These are phyloP conservation scores for Penicillium griseofulvum DNA, from an alignment of 2,329 filamentous ascomycete genomes.

Conservation along the genomic window DNA sequence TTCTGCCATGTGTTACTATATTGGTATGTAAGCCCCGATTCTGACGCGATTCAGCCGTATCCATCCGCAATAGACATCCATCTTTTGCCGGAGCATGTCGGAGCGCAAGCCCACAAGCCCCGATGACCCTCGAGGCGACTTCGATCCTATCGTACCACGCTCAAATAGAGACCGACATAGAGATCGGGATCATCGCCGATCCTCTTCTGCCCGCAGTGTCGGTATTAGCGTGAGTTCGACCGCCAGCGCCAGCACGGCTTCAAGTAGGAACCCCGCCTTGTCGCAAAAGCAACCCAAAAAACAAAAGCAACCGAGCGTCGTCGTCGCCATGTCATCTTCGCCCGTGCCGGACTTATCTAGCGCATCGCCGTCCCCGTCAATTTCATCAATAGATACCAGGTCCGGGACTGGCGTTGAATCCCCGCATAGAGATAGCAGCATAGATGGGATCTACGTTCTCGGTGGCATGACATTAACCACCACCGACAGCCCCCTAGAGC, in stretches of 20 bases:
- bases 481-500: background rate
- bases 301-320: conserved; percentile 10
- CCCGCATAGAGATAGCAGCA: conserved; percentile 8
- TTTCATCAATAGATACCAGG: conserved; percentile 32
- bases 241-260: background rate
- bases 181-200: background rate
- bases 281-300: conserved; percentile 1
- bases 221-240: conserved; percentile 4
- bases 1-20: background rate
- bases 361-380: conserved; percentile 29
- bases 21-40: conserved; percentile 4
- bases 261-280: conserved; percentile 1
- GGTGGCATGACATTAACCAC: conserved; percentile 15
- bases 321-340: conserved; percentile 19
- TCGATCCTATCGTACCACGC: background rate
- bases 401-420: conserved; percentile 21
- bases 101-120: conserved; percentile 13
- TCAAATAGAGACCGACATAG: conserved; percentile 1
- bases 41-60: conserved; percentile 5
- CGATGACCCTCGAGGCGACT: background rate
- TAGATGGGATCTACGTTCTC: conserved; percentile 18
- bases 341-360: conserved; percentile 34
- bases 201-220: background rate
- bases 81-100: conserved; percentile 22
- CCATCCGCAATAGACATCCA: background rate